Conservation (phyloP, 1,139 yeast species). For the Hansenula anomala region DNA sequence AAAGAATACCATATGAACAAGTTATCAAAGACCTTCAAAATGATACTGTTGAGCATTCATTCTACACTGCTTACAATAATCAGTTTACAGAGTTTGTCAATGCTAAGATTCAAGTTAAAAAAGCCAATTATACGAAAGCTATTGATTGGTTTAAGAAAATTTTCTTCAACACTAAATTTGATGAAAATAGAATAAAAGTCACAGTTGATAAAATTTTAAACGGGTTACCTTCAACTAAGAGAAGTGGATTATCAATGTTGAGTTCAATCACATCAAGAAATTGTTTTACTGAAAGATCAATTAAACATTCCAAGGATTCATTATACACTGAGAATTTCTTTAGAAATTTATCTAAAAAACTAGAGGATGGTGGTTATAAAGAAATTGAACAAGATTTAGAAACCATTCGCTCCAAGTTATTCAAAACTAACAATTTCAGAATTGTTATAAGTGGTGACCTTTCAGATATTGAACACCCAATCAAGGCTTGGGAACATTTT, state of each 20-base stretch:
- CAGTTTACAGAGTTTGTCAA: slow-evolving; percentile 62
- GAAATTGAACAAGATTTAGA: slow-evolving; percentile 52
- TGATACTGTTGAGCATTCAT: slow-evolving; percentile 60
- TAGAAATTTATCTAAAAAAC: slow-evolving; percentile 41
- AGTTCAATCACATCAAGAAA: slow-evolving; percentile 54
- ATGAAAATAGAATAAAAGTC: slow-evolving; percentile 64
- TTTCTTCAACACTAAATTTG: slow-evolving; percentile 63
- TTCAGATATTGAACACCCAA: slow-evolving; percentile 43
- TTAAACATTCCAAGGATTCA: slow-evolving; percentile 64
- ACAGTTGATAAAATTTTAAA: slow-evolving; percentile 72
- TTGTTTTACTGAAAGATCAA: slow-evolving; percentile 51
- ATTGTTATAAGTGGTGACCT: slow-evolving; percentile 71
- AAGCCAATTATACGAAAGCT: slow-evolving; percentile 58
- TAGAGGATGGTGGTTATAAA: slow-evolving; percentile 47
- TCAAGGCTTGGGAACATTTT: slow-evolving; percentile 57
- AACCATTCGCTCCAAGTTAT: slow-evolving; percentile 49
- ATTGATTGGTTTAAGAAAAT: slow-evolving; percentile 73
- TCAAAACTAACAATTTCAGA: slow-evolving; percentile 57
- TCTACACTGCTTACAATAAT: slow-evolving; percentile 55
- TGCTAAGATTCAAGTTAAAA: slow-evolving; percentile 58
- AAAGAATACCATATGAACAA: slow-evolving; percentile 58
- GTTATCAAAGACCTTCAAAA: slow-evolving; percentile 69
- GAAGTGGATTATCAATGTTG: slow-evolving; percentile 74
- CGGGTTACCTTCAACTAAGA: slow-evolving; percentile 71
- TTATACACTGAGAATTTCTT: slow-evolving; percentile 58